A percentile compares a stretch with the other conserved stretches of the same genome.
Conservation (phyloP, 805 yeast genomes). For the Lipomyces mesembrius region DNA sequence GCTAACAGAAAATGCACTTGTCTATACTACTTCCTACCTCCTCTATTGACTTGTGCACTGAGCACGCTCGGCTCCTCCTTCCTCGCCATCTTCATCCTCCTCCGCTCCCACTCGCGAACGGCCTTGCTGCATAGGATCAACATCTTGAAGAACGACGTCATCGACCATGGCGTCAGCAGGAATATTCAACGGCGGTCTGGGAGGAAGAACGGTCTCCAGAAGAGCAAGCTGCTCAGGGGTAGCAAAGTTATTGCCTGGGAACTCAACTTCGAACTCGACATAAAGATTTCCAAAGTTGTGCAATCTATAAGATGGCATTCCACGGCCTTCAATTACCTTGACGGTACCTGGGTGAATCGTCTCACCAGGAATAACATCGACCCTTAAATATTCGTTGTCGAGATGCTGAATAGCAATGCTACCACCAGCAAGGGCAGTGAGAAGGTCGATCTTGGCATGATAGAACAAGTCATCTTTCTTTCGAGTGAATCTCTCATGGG, state of each 20-base stretch:
- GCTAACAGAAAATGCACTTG: neutral
- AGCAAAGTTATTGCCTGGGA: conserved; percentile 79
- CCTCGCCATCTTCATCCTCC: conserved; percentile 55
- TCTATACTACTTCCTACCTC: conserved; percentile 3
- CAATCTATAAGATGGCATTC: conserved; percentile 94
- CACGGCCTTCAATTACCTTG: conserved; percentile 87
- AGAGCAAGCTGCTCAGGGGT: conserved; percentile 66
- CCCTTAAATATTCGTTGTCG: conserved; percentile 88
- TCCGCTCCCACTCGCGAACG: conserved; percentile 45
- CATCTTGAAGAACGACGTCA: conserved; percentile 73
- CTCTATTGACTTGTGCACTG: conserved; percentile 91
- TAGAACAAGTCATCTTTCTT: conserved; percentile 84
- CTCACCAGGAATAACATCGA: conserved; percentile 86
- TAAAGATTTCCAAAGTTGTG: conserved; percentile 89
- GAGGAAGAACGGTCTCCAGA: conserved; percentile 78
- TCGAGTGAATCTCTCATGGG: conserved; percentile 81
- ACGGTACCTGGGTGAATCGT: conserved; percentile 81
- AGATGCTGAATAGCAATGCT: conserved; percentile 84
- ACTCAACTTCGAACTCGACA: conserved; percentile 82
- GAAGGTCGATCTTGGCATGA: conserved; percentile 84
- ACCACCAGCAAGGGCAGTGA: conserved; percentile 98
- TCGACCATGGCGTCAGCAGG: conserved; percentile 80
- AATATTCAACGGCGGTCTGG: conserved; percentile 63
- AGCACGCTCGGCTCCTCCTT: conserved; percentile 71
- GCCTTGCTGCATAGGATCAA: conserved; percentile 66